Base-by-base conservation (phyloP, 106 monocot species). In the Narthecium ossifragum region DNA sequence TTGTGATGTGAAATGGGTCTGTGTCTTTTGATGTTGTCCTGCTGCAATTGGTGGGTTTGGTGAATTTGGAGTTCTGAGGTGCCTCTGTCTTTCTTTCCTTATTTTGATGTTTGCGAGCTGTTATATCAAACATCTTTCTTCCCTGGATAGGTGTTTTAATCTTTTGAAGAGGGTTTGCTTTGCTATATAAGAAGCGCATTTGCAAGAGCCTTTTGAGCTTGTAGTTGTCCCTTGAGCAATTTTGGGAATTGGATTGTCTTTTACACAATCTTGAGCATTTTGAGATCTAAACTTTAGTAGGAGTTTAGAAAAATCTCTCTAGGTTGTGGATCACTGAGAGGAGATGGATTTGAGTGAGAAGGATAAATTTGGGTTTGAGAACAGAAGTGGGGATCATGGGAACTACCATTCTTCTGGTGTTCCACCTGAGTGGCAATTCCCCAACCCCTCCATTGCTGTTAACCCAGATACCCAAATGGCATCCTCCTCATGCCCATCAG, bases 291-390 rank as follows among this genome's bases (percentile, higher is more conserved):
- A 25, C 33, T 6, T 31, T 57, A 6, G 8, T n/a, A 13, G 53
- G 14, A 29, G 26, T 12, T 27, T 8, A 29, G 53, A 53, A 29
- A 4, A 28, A 65, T 34, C 22, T 15, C 32, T 31, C 46, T 31
- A 3, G 3, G 27, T 7, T n/a, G 5, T 17, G 9, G 17, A 17
- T 14, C 18, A 15, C 18, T 20, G 18, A 15, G 8, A 12, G 4
- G 40, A 40, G 38, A 73, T 80, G 78, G 71, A 80, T 66, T 72
- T 78, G 68, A 40, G 75, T 34, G 78, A 78, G 29, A 81, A 78
- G 57, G 69, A 78, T 15, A 72, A 61, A 26, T 50, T 62, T 59
- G 70, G 46, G 20, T 55, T 72, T 64, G 82, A 78, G 72, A 75
- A 71, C 34, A 67, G 65, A 23, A 26, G 31, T 64, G 56, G 31